Conservation (phyloP, 1,139 yeast genomes). For the Candida anutae region DNA sequence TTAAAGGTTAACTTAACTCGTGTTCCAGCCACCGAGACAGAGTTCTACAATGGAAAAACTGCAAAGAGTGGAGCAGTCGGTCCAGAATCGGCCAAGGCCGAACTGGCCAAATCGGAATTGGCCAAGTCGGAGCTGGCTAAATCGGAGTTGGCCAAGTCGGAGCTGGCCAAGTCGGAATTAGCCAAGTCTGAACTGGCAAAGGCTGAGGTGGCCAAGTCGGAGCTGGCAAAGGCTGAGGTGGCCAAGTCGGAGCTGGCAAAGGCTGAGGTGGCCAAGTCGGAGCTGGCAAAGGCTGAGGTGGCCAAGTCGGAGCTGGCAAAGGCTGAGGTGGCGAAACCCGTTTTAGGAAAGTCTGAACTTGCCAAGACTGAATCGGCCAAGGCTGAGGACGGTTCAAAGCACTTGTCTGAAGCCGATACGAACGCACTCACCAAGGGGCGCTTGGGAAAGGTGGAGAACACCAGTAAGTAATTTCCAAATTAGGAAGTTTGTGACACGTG, state of each 20-base stretch:
- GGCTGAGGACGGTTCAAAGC: no score
- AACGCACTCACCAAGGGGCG: slow-evolving; percentile 2
- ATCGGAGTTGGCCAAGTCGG: slow-evolving; percentile 2
- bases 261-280: no score
- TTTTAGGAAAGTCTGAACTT: slow-evolving; percentile 2
- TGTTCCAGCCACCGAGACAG: neutral
- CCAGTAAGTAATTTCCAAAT: no score
- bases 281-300: slow-evolving; percentile 5
- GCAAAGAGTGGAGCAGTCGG: neutral
- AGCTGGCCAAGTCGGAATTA: slow-evolving; percentile 4
- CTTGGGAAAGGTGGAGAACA: slow-evolving; percentile 8
- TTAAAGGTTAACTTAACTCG: no score
- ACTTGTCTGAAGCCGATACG: slow-evolving; percentile 3
- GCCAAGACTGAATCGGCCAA: slow-evolving; percentile 3
- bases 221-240: slow-evolving; percentile 4
- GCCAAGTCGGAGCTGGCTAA: slow-evolving; percentile 1
- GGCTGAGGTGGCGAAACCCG: slow-evolving; percentile 4
- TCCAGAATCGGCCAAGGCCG: slow-evolving; percentile 1
- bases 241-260: slow-evolving; percentile 6
- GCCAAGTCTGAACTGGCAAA: slow-evolving; percentile 4
- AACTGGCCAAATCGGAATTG: neutral
- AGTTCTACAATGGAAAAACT: neutral
- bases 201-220: slow-evolving; percentile 6
- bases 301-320: slow-evolving; percentile 4
- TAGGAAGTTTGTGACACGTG: no score